These are phyloP conservation scores for Solanum phureja DNA, from an alignment of 257 asterid species.

Conservation along the genomic window DNA sequence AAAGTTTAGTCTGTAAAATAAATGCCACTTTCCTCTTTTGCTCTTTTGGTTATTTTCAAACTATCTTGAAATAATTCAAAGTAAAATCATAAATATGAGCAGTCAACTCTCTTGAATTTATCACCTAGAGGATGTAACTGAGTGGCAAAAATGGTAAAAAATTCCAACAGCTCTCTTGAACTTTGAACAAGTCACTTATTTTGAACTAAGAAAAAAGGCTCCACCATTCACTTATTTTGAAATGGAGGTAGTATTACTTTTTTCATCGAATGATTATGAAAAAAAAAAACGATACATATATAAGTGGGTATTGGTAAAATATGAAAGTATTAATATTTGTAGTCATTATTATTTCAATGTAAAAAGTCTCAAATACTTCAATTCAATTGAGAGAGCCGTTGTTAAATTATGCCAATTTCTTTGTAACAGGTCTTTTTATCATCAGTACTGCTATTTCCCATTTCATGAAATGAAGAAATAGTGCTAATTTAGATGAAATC, in stretches of 20 bases:
- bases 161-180: not conserved
- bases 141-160: not conserved
- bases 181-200: too few relatives aligned
- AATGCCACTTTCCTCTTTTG: not conserved
- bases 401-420: not conserved
- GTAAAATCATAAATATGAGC: not conserved
- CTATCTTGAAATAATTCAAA: not conserved
- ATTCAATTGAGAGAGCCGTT: not conserved
- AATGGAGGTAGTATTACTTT: not conserved
- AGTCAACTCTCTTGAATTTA: not conserved
- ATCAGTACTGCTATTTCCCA: not conserved
- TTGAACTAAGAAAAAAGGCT: not conserved
- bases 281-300: not conserved
- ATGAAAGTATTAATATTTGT: not conserved
- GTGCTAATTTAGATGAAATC: not conserved
- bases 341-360: not conserved
- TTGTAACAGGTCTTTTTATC: not conserved
- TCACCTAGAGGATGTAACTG: not conserved
- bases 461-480: not conserved
- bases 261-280: not conserved
- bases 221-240: not conserved
- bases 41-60: not conserved
- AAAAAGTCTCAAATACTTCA: not conserved
- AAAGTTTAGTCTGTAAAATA: not conserved
- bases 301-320: not conserved